Conservation (phyloP, 495 filamentous ascomycete species). For the Neurospora sp. region DNA sequence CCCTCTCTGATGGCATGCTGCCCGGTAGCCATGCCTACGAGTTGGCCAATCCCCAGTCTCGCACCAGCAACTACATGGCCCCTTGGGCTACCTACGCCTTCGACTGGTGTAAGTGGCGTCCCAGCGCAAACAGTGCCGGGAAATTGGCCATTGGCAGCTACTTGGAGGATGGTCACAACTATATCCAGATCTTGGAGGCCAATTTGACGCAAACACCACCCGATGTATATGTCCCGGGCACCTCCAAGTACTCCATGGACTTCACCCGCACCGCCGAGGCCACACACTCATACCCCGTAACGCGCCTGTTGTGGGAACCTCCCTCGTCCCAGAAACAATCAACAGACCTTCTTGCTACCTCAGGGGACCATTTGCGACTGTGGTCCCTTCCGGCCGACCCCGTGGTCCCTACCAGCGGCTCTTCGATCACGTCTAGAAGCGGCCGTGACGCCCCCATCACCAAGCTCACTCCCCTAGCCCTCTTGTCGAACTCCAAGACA, state of each 20-base stretch:
- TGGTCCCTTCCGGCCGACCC: constrained; percentile 74
- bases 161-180: constrained; percentile 95
- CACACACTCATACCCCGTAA: constrained; percentile 95
- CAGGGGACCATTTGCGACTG: constrained; percentile 87
- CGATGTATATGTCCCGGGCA: constrained; percentile 61
- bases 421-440: constrained; percentile 63
- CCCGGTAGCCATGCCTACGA: constrained; percentile 45
- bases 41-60: constrained; percentile 36
- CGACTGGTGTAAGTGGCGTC: constrained; percentile 99
- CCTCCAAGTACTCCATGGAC: constrained; percentile 65
- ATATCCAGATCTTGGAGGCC: constrained; percentile 98
- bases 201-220: constrained; percentile 60
- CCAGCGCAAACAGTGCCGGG: constrained; percentile 65
- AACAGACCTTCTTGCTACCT: constrained; percentile 92
- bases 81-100: constrained; percentile 94
- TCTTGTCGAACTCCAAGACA: constrained; percentile 95
- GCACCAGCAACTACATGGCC: constrained; percentile 76
- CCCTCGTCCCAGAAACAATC: constrained; percentile 94
- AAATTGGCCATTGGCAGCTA: constrained; percentile 95
- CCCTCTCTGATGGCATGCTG: constrained; percentile 51
- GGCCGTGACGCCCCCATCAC: constrained; percentile 55
- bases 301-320: constrained; percentile 92
- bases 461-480: constrained; percentile 86
- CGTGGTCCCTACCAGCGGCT: constrained; percentile 41
- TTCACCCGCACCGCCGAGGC: constrained; percentile 95